phyloP scores from a whole-genome alignment of 192 early-diverging fungal genomes.

The Thamnidium elegans region DNA sequence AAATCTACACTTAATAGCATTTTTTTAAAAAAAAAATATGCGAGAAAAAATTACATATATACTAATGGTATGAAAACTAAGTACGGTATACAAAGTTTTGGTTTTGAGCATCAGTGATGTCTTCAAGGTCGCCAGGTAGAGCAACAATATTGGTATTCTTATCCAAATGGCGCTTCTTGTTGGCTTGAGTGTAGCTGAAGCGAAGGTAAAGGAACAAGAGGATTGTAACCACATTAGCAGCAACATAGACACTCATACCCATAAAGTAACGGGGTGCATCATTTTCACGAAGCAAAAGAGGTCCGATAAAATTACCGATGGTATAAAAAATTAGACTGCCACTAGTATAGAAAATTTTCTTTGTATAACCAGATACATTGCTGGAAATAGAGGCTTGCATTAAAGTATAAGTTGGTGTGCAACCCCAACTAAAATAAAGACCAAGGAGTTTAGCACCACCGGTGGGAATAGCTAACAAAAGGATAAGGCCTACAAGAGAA shows the following conservation, averaged over 20 bases:
- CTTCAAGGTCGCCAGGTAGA: not conserved
- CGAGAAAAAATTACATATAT: too few relatives aligned
- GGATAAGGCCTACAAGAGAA: not conserved
- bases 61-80: too few relatives aligned
- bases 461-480: not conserved
- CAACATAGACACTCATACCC: conserved; percentile 18
- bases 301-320: conserved; percentile 22
- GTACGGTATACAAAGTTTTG: conserved; percentile 10
- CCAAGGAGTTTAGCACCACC: not conserved
- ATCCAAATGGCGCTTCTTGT: conserved; percentile 1
- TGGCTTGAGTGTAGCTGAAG: conserved; percentile 1
- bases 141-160: not conserved
- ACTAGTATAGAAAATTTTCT: conserved; percentile 26
- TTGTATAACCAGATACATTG: conserved; percentile 30
- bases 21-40: too few relatives aligned
- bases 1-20: too few relatives aligned
- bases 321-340: conserved; percentile 10
- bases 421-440: conserved; percentile 17
- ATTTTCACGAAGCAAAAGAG: conserved; percentile 4
- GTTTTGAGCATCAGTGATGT: conserved; percentile 13
- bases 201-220: conserved; percentile 5
- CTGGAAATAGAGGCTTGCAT: not conserved
- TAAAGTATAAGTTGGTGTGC: conserved; percentile 8
- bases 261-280: conserved; percentile 24
- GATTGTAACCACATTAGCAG: conserved; percentile 7